Conservation (phyloP, 2,329 filamentous ascomycete species). For the Aspergillus arachidicola region DNA sequence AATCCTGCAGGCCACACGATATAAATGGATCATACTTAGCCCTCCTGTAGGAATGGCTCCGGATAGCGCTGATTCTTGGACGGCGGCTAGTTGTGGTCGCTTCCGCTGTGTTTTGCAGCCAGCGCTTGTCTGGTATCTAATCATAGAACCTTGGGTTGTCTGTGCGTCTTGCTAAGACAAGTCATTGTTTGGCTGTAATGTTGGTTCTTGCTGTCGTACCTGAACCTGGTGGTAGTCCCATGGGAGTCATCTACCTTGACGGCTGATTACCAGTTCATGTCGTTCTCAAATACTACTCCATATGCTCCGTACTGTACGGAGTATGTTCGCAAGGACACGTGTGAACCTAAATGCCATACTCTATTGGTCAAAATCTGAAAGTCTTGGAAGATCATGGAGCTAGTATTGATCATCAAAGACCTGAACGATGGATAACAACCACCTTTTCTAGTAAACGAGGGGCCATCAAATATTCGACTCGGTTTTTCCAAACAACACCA, state of each 20-base stretch:
- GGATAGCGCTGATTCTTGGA: neutral
- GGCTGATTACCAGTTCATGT: neutral
- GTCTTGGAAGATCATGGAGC: neutral
- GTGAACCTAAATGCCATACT: neutral
- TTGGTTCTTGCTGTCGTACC: neutral
- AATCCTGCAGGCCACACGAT: neutral
- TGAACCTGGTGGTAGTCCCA: neutral
- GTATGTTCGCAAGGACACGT: neutral
- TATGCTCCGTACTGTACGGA: no score
- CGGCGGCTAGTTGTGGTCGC: conserved; percentile 7
- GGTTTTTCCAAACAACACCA: neutral
- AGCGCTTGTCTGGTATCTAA: conserved; percentile 13
- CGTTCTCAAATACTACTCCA: neutral
- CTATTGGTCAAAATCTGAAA: neutral
- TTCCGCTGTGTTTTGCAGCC: conserved; percentile 10
- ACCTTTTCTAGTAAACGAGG: neutral
- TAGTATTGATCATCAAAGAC: neutral
- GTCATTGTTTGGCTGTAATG: neutral
- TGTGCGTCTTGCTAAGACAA: conserved; percentile 5
- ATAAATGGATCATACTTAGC: neutral
- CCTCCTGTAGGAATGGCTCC: neutral
- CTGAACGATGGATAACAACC: neutral
- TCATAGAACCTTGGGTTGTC: conserved; percentile 15
- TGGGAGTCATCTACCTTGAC: neutral
- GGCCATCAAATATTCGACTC: neutral